A percentile compares a stretch with the other conserved stretches of the same genome.
These are phyloP conservation scores for Acacia melanoxylon DNA, from an alignment of 306 rosid species.

Conservation along the genomic window DNA sequence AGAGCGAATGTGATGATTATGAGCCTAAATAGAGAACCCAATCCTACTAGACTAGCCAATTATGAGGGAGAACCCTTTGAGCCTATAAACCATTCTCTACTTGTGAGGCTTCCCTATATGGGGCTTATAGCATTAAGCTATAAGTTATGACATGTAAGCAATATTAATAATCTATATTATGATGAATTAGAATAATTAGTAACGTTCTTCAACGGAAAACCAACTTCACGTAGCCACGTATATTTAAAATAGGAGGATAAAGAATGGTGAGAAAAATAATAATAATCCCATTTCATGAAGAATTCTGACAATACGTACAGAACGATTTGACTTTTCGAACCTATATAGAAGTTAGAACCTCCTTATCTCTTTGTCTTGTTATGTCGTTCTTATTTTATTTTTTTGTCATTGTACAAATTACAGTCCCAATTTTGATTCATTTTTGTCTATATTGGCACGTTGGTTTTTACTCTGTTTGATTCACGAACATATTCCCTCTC, in stretches of 20 bases:
- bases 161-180: no score
- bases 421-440: background rate
- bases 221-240: no score
- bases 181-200: no score
- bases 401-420: background rate
- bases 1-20: no score
- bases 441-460: background rate
- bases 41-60: no score
- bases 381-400: background rate
- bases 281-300: background rate
- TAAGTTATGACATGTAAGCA: no score
- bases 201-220: no score
- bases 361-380: background rate
- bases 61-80: no score
- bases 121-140: no score
- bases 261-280: background rate
- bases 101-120: no score
- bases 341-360: background rate
- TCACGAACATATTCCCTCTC: background rate
- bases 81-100: no score
- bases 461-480: background rate
- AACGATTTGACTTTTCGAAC: background rate
- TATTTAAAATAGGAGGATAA: background rate
- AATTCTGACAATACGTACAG: background rate
- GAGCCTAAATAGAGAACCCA: no score